Percentiles rank a stretch among this genome's conserved stretches.
These are phyloP conservation scores for Pichia norvegensis DNA, from an alignment of 1,139 yeast species.

Conservation along the genomic window DNA sequence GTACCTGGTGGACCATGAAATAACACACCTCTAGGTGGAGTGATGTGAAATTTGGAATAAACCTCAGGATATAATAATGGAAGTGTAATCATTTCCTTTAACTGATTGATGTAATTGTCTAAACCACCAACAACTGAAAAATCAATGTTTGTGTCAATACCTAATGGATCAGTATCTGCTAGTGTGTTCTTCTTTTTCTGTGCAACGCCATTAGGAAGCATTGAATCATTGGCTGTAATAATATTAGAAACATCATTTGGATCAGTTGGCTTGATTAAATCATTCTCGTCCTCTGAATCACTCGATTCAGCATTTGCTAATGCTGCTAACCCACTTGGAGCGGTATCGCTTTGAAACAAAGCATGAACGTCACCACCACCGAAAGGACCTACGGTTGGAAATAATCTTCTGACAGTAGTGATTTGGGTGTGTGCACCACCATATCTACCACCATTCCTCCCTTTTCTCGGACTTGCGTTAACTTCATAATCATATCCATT, in stretches of 20 bases:
- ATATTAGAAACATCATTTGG: slow-evolving; percentile 25
- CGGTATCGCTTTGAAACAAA: slow-evolving; percentile 46
- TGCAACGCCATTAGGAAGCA: slow-evolving; percentile 12
- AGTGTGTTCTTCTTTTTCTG: slow-evolving; percentile 53
- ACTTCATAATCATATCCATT: slow-evolving; percentile 20
- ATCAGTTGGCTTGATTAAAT: slow-evolving; percentile 27
- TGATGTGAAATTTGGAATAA: slow-evolving; percentile 79
- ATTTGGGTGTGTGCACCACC: slow-evolving; percentile 15
- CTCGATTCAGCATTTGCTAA: slow-evolving; percentile 28
- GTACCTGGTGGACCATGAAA: slow-evolving; percentile 99
- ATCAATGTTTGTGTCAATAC: slow-evolving; percentile 87
- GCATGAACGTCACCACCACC: slow-evolving; percentile 87
- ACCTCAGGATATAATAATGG: slow-evolving; percentile 92
- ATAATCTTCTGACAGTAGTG: slow-evolving; percentile 47
- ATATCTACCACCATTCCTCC: slow-evolving; percentile 21
- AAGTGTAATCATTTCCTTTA: slow-evolving; percentile 94
- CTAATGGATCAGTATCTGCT: slow-evolving; percentile 93
- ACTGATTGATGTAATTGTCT: slow-evolving; percentile 74
- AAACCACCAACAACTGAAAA: slow-evolving; percentile 90
- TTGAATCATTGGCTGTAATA: slow-evolving; percentile 6
- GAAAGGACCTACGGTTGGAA: slow-evolving; percentile 96
- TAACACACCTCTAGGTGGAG: slow-evolving; percentile 96
- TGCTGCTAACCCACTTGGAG: slow-evolving; percentile 45
- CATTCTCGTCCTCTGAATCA: slow-evolving; percentile 36
- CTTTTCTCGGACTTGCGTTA: slow-evolving; percentile 29